phyloP scores from a whole-genome alignment of 1,139 yeast species.

The Kurtzmaniella quercitrusa region DNA sequence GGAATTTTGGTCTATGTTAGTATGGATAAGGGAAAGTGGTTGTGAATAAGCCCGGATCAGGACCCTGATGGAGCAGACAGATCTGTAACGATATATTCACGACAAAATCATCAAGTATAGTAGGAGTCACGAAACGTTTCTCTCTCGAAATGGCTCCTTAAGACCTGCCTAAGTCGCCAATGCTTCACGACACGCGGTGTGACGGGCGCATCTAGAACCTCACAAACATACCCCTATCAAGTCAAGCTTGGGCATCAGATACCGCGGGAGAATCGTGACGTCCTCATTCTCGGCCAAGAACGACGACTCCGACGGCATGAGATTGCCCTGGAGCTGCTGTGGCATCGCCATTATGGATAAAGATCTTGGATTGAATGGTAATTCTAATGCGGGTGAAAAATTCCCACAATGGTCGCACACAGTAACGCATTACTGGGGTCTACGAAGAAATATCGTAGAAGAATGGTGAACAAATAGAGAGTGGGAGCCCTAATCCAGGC shows the following conservation, averaged over 20 bases:
- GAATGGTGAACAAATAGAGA: too few relatives aligned
- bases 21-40: constrained; percentile 1
- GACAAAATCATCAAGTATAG: too few relatives aligned
- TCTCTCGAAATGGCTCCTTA: too few relatives aligned
- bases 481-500: too few relatives aligned
- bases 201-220: not conserved
- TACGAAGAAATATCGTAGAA: too few relatives aligned
- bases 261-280: constrained; percentile 71
- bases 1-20: constrained; percentile 41
- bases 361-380: not conserved
- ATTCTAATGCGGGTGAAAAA: not conserved
- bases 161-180: too few relatives aligned
- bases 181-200: not conserved
- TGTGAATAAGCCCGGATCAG: too few relatives aligned
- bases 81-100: too few relatives aligned
- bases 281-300: constrained; percentile 81
- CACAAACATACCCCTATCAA: constrained; percentile 52
- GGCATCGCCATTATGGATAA: constrained; percentile 60
- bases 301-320: constrained; percentile 74
- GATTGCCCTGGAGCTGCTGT: constrained; percentile 46
- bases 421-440: too few relatives aligned
- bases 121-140: too few relatives aligned
- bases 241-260: constrained; percentile 57
- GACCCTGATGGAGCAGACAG: too few relatives aligned
- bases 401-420: not conserved